Evolutionary conservation across 2,329 filamentous ascomycete species (phyloP), one percentile per base, ranked within the genome.

Genomic region (Diplodia corticola): DNA sequence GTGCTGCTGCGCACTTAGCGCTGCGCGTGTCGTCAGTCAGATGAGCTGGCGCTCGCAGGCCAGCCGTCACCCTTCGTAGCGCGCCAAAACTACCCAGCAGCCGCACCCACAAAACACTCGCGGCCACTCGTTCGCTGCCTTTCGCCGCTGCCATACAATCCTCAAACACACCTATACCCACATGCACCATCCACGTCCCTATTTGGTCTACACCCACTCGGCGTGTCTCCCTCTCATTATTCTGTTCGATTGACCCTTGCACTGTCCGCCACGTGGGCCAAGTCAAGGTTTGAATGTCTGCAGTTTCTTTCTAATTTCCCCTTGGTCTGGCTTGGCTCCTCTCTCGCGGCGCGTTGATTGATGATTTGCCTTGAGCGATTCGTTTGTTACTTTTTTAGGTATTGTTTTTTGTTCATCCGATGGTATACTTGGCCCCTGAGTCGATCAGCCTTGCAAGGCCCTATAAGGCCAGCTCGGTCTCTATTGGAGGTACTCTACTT

Each of bases 1-100:
- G 54, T 15, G 33, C 20, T 20, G 28, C 24, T 5, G 50, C 50
- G 22, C 12, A 26, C 7, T 35, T 35, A 22, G 33, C 30, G 53
- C 50, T 55, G 53, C 28, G 26, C 22, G 53, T 40, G 53, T 55
- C 53, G 53, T 55, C 54, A 60, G 55, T 44, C 54, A 60, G 55
- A 48, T 60, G 37, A 15, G 24, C 55, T 60, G 55, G n/a, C n/a
- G 54, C 54, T 24, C 20, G 10, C 35, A 28, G 22, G 53, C 2
- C 24, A n/a, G 30, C n/a, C n/a, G n/a, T n/a, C n/a, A n/a, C 53
- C 33, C 17, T 22, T n/a, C 6, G 54, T 44, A 44, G 35, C 37
- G 55, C 55, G 22, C 55, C 55, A 60, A 40, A 30, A 2, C 37
- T 60, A 60, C 55, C 55, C 55, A 40, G 54, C 54, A 59, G 37